These are phyloP conservation scores for Paspalum vaginatum DNA, from an alignment of 176 grass and related monocot species.

Conservation along the genomic window DNA sequence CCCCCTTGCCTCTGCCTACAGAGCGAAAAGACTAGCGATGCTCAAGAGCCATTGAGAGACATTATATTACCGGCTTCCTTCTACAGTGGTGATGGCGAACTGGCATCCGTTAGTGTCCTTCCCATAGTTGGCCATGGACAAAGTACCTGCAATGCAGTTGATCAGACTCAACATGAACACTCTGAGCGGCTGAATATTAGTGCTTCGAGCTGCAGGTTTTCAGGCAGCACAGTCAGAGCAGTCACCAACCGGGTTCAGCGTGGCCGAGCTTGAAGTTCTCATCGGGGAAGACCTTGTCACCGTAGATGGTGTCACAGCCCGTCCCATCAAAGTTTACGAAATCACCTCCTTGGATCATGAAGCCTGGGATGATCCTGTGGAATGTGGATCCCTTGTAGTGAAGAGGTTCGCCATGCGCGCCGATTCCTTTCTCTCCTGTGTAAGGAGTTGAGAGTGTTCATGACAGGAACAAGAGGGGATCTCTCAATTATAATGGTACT, in stretches of 20 bases:
- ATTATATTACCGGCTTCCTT: conserved; percentile 48
- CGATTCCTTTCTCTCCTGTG: conserved; percentile 35
- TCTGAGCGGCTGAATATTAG: too few relatives aligned
- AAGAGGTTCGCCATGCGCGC: neutral
- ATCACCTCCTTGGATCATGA: conserved; percentile 36
- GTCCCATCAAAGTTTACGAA: neutral
- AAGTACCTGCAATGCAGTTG: conserved; percentile 19
- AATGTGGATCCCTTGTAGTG: conserved; percentile 30
- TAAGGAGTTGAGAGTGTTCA: neutral
- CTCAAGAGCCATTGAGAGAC: neutral
- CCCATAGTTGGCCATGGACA: conserved; percentile 67
- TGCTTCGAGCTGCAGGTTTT: neutral
- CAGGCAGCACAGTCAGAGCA: neutral
- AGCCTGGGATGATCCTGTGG: conserved; percentile 26
- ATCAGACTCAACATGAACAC: neutral
- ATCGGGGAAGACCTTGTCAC: neutral
- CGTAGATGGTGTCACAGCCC: conserved; percentile 10
- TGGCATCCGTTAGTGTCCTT: conserved; percentile 64
- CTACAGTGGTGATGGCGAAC: conserved; percentile 68
- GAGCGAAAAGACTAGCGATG: neutral
- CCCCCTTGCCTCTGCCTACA: too few relatives aligned
- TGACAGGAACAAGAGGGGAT: neutral
- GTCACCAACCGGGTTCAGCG: neutral
- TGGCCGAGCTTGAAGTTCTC: conserved; percentile 31
- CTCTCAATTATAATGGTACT: neutral